phyloP scores from a whole-genome alignment of 805 yeast genomes.

The Ogataea angusta region DNA sequence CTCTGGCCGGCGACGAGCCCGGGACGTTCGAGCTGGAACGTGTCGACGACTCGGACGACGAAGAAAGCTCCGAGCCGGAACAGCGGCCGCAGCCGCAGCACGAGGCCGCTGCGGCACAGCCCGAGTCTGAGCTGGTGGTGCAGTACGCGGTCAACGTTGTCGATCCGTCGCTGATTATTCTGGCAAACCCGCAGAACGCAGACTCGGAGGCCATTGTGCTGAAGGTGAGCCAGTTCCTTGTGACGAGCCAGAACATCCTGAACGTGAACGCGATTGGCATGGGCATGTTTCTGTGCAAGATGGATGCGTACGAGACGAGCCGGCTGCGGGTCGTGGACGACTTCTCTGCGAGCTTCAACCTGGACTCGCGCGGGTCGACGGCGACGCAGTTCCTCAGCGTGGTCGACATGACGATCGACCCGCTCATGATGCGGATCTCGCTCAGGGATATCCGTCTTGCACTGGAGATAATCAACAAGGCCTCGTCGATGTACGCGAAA shows the following conservation, averaged over 20 bases:
- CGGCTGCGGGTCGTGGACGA: constrained; percentile 81
- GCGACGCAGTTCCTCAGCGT: constrained; percentile 55
- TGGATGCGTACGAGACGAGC: constrained; percentile 62
- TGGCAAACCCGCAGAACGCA: constrained; percentile 70
- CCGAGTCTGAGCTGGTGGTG: constrained; percentile 6
- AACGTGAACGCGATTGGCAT: constrained; percentile 71
- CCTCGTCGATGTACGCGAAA: constrained; percentile 48
- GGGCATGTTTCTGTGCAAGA: constrained; percentile 80
- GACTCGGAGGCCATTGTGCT: constrained; percentile 88
- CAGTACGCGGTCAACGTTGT: constrained; percentile 51
- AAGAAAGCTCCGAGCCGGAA: background rate
- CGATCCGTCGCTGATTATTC: constrained; percentile 70
- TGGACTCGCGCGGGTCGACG: constrained; percentile 69
- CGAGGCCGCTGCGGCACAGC: constrained; percentile 5
- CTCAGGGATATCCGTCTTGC: constrained; percentile 85
- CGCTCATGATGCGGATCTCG: constrained; percentile 76
- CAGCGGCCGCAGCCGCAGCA: constrained; percentile 6
- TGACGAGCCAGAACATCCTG: constrained; percentile 64
- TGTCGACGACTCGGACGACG: background rate
- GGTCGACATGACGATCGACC: constrained; percentile 72
- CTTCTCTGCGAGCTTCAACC: constrained; percentile 71
- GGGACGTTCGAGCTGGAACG: constrained; percentile 15
- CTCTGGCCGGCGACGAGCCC: constrained; percentile 25
- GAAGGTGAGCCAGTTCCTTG: constrained; percentile 72
- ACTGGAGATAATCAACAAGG: constrained; percentile 65